Evolutionary conservation across 1,284 basidiomycete genomes (phyloP), one percentile per base, ranked within the genome.

Genomic region (Boletus mariae): DNA sequence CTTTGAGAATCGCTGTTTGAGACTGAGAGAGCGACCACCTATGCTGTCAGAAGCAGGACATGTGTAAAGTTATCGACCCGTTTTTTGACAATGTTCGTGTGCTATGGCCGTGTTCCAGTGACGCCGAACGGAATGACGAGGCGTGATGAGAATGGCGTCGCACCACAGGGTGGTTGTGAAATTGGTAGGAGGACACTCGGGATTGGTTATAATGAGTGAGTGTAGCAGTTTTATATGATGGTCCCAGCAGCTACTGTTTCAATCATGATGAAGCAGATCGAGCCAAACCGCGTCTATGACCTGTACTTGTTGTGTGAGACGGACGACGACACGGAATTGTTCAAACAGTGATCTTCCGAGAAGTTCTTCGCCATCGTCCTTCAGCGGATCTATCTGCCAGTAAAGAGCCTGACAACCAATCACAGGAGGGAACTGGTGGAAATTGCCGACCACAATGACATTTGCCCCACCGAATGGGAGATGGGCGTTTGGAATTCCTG

Each of bases 321-420:
- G 26, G 8, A 43, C 42, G 1, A 43, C 42, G 12, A n/a, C 13
- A 3, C 20, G 23, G 13, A 43, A 43, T n/a, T 28, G 42, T n/a
- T 28, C 25, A 47, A 66, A 75, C 0, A 74, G 48, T 1, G 53
- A 7, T 8, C 59, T 11, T 0, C 73, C 72, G 0, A 67, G 9
- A 23, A 45, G 38, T 8, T 52, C 32, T 6, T 52, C 35, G 1
- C 34, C 32, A 26, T 42, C 26, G 4, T 44, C 42, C 26, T 29
- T 44, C 3, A 23, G 7, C 0, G 42, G 26, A 29, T 44, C 42
- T 10, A 44, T n/a, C 2, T 0, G n/a, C n/a, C 42, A 44, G n/a
- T 44, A 44, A 8, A 44, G 23, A 9, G 42, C n/a, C n/a, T n/a
- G 38, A 4, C 25, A 5, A 25, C 25, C 25, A 5, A 25, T 5